A percentile compares a stretch with the other conserved stretches of the same genome.
phyloP scores from a whole-genome alignment of 2,329 filamentous ascomycete species.

The Epichloe coenophiala region DNA sequence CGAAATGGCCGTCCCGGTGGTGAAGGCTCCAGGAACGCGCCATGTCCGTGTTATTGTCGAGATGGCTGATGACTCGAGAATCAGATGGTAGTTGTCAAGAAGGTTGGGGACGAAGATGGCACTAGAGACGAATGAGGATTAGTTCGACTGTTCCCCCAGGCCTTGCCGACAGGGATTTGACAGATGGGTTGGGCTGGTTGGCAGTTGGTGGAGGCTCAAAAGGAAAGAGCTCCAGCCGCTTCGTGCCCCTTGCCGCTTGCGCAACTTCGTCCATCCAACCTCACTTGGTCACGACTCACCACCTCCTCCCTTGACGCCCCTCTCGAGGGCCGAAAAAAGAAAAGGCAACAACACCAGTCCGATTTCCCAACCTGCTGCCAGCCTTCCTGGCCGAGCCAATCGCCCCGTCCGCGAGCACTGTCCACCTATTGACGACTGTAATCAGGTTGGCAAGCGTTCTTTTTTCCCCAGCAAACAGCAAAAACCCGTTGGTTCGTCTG shows the following conservation, averaged over 20 bases:
- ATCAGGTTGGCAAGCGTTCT: neutral
- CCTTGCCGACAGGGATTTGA: neutral
- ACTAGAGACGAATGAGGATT: neutral
- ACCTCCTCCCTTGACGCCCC: constrained; percentile 2
- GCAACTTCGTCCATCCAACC: constrained; percentile 2
- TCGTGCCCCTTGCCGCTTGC: constrained; percentile 6
- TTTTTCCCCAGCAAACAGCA: neutral
- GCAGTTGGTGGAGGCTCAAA: constrained; percentile 4
- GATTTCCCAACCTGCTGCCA: neutral
- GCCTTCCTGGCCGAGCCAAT: neutral
- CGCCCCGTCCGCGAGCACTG: neutral
- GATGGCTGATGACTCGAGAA: neutral
- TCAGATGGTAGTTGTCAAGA: neutral
- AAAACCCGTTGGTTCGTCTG: neutral
- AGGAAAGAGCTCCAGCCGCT: constrained; percentile 5
- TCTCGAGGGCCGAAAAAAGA: neutral
- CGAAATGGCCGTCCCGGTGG: neutral
- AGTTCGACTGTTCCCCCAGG: neutral
- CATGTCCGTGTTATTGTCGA: neutral
- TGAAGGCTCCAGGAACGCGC: constrained; percentile 3
- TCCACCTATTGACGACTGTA: neutral
- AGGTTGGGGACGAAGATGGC: constrained; percentile 1
- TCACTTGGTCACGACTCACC: neutral
- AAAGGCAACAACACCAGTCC: neutral
- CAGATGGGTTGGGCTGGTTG: neutral